Base-by-base conservation (phyloP, 2,329 filamentous ascomycete genomes). In the Penicillium concentricum region DNA sequence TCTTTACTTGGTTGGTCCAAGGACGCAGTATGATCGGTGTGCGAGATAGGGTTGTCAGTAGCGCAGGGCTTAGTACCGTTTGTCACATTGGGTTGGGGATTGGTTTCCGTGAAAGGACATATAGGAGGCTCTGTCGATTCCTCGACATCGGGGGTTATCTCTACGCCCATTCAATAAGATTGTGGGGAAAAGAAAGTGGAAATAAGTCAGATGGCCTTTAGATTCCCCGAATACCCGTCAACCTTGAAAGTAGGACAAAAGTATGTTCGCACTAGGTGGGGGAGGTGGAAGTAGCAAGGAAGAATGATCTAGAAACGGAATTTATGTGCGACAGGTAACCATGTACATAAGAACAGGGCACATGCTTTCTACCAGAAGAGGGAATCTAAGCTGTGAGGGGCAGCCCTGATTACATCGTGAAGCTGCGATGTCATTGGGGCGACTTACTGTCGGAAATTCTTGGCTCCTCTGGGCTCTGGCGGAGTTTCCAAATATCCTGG, bases 41-140 rank as follows among this genome's bases (percentile, higher is more conserved):
- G 34, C 20, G 41, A 45, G 37, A 44, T 60, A 42, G 34, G 38
- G 51, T 66, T 63, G 20, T 61, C n/a, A 12, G 41, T 26, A 58
- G 47, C 38, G 20, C 60, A 55, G 42, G 50, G 35, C 47, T 58
- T 52, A 57, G 47, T 43, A 51, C 22, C 32, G 37, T 37, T 34
- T 28, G 57, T 58, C 47, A 51, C 61, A 64, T 62, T 55, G 59
- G 63, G 30, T 54, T 64, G 54, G 56, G 55, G 55, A 57, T 41
- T 56, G 53, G 63, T 57, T 62, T 68, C 60, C 61, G 61, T 62
- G 60, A 63, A 71, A 69, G 65, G 61, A 73, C 68, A 67, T 69
- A 72, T 72, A 73, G 72, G 71, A 61, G 71, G 71, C 53, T 75
- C 72, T 51, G 72, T 73, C 72, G 72, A 71, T 69, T 75, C 72